Evolutionary conservation across 495 filamentous ascomycete species (phyloP), one percentile per base, ranked within the genome.

Genomic region (Xylaria sp.): DNA sequence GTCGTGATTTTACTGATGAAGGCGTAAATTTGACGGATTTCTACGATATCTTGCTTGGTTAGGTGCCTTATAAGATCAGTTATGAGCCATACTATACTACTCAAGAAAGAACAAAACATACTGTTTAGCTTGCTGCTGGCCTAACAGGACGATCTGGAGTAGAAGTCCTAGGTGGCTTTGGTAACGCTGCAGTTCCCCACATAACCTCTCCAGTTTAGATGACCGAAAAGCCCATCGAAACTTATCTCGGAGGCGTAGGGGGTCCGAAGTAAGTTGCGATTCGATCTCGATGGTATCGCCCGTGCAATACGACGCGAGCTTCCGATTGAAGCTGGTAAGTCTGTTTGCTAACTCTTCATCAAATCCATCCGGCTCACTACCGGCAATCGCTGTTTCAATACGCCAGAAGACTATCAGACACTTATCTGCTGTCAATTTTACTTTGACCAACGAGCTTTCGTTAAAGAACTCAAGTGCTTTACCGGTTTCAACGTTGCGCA

Each of bases 341-440:
- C 40, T 14, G 12, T n/a, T 62, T 44, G 12, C 21, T 29, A 62
- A 44, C 4, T 62, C 59, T 12, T 43, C 37, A 17, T 62, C 59
- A 8, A 62, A 24, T 19, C 40, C 37, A 19, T 24, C 59, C 15
- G 37, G 35, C 37, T 44, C 35, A n/a, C 24, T 62, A 5, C 59
- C 37, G 29, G 58, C 17, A 26, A 61, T 40, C 4, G 59, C 24
- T n/a, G 40, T 31, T 17, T 46, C 14, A 8, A 63, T 46, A 7
- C 35, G 61, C 61, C 61, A 46, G 21, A 63, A 63, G 15, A 63
- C 40, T 31, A 63, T 21, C 37, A 46, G 11, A 12, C 37, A 63
- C 40, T 63, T 24, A 37, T 63, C 37, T 17, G 40, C 40, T 3
- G 61, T 63, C 4, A 17, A 15, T 31, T 63, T 63, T 2, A 46